These are phyloP conservation scores for Solanum hybrid DNA, from an alignment of 305 asterid genomes.

Conservation along the genomic window DNA sequence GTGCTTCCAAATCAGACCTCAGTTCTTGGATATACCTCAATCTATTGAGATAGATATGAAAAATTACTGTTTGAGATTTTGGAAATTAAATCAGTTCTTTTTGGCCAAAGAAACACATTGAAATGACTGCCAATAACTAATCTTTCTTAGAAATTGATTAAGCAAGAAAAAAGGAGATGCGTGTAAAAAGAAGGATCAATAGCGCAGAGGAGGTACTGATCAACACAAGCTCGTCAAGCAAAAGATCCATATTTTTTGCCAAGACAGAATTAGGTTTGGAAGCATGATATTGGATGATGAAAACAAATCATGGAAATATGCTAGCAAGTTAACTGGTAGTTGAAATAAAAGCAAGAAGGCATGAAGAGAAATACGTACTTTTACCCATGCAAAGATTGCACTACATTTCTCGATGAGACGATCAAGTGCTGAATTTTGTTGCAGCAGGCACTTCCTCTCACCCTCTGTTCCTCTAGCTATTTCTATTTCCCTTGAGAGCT, in stretches of 20 bases:
- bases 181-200: not conserved
- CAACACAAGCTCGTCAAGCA: not conserved
- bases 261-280: not conserved
- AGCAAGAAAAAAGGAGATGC: not conserved
- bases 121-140: not conserved
- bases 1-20: not conserved
- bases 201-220: not conserved
- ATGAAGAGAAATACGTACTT: slow-evolving; percentile 30
- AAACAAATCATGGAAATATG: not conserved
- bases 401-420: slow-evolving; percentile 73
- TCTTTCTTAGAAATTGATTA: not conserved
- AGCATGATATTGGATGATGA: not conserved
- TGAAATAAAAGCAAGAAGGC: slow-evolving; percentile 5
- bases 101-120: not conserved
- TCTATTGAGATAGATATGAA: not conserved
- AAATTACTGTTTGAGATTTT: not conserved
- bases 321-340: not conserved
- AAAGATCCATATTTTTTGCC: not conserved
- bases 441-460: slow-evolving; percentile 66
- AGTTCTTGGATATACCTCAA: not conserved
- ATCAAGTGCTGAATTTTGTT: slow-evolving; percentile 62
- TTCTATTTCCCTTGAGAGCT: slow-evolving; percentile 53
- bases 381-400: slow-evolving; percentile 56
- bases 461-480: slow-evolving; percentile 51
- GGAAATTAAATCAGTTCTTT: not conserved